A percentile compares a stretch with the other conserved stretches of the same genome.
These are phyloP conservation scores for Sclerotinia sclerotiorum DNA, from an alignment of 2,329 filamentous ascomycete genomes.

Conservation along the genomic window DNA sequence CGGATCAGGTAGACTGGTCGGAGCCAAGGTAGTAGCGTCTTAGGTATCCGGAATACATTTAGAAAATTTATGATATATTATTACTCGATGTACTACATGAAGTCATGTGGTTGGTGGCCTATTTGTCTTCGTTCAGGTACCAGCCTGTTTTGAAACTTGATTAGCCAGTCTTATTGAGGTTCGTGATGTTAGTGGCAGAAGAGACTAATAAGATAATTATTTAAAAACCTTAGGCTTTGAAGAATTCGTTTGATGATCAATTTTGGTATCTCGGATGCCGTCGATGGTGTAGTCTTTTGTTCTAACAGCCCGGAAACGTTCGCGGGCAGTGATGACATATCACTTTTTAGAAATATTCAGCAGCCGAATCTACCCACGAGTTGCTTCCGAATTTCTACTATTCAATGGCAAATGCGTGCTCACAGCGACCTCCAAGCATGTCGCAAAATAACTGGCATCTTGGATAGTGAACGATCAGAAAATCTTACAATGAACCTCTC, in stretches of 20 bases:
- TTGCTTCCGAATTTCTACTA: not conserved
- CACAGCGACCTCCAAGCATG: not conserved
- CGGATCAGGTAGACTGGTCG: conserved; percentile 96
- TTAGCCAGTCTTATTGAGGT: not conserved
- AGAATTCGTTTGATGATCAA: not conserved
- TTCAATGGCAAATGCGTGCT: not conserved
- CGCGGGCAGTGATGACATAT: not conserved
- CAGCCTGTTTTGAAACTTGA: not conserved
- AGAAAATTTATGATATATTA: conserved; percentile 16
- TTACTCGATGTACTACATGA: conserved; percentile 9
- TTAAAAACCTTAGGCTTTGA: not conserved
- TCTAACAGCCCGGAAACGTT: not conserved
- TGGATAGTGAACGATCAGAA: not conserved
- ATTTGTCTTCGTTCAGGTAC: not conserved
- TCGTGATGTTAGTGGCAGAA: not conserved
- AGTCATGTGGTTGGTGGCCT: not conserved
- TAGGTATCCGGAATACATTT: conserved; percentile 1
- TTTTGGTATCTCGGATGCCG: not conserved
- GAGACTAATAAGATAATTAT: not conserved
- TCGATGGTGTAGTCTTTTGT: not conserved
- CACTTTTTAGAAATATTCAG: not conserved
- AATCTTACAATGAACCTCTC: not conserved
- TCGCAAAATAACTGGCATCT: not conserved
- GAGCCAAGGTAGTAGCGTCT: conserved; percentile 58
- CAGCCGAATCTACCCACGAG: not conserved